Evolutionary conservation across 352 stramenopile species (phyloP).

Genomic region (Phytophthora macrochlamydospora): DNA sequence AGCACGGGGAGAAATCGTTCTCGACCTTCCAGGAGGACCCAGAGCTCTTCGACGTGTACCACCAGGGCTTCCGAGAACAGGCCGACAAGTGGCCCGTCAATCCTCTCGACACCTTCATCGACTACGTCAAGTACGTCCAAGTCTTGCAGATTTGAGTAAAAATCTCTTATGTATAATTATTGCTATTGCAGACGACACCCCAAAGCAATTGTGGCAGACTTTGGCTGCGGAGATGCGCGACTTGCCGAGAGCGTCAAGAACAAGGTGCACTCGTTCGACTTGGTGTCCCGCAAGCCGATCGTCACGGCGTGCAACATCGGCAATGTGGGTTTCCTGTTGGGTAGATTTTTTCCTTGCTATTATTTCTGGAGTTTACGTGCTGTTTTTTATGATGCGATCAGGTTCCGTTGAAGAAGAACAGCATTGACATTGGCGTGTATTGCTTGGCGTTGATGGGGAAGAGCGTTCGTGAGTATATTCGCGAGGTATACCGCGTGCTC

Average conservation of each 20-base stretch:
- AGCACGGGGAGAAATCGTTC: conserved; percentile 92
- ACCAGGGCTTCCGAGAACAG: conserved; percentile 98
- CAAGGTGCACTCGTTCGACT: conserved; percentile 98
- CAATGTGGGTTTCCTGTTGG: conserved; percentile 41
- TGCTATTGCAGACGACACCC: conserved; percentile 47
- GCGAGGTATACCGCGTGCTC: conserved; percentile 95
- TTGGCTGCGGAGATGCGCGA: conserved; percentile 98
- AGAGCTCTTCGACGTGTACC: conserved; percentile 97
- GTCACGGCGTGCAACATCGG: conserved; percentile 98
- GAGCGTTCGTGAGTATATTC: conserved; percentile 96
- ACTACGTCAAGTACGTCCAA: conserved; percentile 86
- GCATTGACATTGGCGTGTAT: conserved; percentile 96
- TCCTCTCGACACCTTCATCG: conserved; percentile 96
- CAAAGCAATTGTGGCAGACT: conserved; percentile 94
- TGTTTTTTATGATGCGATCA: conserved; percentile 34
- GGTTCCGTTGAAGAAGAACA: conserved; percentile 90
- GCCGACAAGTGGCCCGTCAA: conserved; percentile 97
- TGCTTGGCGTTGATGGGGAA: conserved; percentile 99
- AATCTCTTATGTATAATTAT: not conserved
- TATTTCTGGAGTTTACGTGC: conserved; percentile 3
- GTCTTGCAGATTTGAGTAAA: too few species aligned
- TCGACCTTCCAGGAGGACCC: conserved; percentile 93
- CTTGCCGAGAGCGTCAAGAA: conserved; percentile 90
- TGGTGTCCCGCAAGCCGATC: conserved; percentile 92
- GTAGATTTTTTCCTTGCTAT: conserved; percentile 1